phyloP scores from a whole-genome alignment of 306 rosid genomes.

The Malus orientalis region DNA sequence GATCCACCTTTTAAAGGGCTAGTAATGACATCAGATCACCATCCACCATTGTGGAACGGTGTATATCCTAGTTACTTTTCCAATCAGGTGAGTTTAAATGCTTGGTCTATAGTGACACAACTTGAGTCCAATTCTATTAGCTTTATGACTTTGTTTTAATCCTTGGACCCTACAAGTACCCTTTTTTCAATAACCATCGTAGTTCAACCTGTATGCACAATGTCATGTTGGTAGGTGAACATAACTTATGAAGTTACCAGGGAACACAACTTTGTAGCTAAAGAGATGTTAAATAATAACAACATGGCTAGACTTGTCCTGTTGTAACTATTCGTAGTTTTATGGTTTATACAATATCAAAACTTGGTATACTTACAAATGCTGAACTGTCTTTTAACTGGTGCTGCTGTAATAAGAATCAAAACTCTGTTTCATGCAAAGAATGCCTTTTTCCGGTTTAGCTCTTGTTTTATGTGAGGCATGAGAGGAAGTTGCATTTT shows the following conservation, averaged over 20 bases:
- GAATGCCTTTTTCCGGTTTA: background rate
- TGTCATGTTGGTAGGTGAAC: background rate
- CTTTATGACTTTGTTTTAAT: background rate
- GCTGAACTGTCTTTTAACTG: background rate
- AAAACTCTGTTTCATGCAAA: background rate
- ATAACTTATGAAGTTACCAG: background rate
- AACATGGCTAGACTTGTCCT: background rate
- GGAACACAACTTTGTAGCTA: background rate
- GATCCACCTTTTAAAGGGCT: slow-evolving; percentile 55
- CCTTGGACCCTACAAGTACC: background rate
- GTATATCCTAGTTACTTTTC: slow-evolving; percentile 55
- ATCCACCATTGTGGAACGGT: slow-evolving; percentile 52
- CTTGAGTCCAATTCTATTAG: background rate
- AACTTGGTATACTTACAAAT: background rate
- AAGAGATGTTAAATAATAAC: background rate
- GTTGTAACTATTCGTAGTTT: background rate
- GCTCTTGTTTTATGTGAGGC: background rate
- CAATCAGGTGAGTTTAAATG: slow-evolving; percentile 46
- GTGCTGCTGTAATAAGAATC: background rate
- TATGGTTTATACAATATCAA: background rate
- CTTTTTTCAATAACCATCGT: background rate
- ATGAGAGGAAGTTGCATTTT: background rate
- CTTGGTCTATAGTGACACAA: background rate
- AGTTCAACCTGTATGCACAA: background rate
- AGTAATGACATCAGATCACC: slow-evolving; percentile 46